Evolutionary conservation across 306 rosid species (phyloP).

Genomic region (Trifolium fragiferum): DNA sequence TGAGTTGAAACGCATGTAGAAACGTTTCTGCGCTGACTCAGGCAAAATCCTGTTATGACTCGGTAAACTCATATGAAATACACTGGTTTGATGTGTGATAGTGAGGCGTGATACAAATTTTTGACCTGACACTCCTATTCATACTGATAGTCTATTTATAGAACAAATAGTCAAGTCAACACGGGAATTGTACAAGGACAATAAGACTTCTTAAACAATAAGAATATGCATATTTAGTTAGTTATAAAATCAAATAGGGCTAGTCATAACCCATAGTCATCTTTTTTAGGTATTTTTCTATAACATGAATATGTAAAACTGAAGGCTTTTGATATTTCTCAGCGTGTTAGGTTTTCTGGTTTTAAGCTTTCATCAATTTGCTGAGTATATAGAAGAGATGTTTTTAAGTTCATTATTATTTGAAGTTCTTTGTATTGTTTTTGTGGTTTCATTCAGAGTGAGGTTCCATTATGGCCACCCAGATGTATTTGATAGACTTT

Average conservation of each 20-base stretch:
- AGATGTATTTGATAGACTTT: conserved; percentile 92
- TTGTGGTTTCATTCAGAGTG: conserved; percentile 68
- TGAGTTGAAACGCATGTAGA: neutral
- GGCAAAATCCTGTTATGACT: neutral
- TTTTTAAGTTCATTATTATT: conserved; percentile 20
- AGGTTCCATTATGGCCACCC: conserved; percentile 99
- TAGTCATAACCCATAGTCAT: conserved; percentile 3
- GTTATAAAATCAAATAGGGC: conserved; percentile 30
- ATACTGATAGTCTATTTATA: conserved; percentile 32
- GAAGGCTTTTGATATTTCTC: conserved; percentile 6
- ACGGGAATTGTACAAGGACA: conserved; percentile 4
- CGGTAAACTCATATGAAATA: neutral
- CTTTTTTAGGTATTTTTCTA: conserved; percentile 17
- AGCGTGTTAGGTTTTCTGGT: conserved; percentile 1
- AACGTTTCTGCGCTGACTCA: neutral
- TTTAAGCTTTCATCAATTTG: conserved; percentile 6
- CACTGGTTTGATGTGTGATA: neutral
- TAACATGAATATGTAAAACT: conserved; percentile 9
- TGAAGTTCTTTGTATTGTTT: conserved; percentile 31
- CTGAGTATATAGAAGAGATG: conserved; percentile 16
- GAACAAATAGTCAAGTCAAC: conserved; percentile 18
- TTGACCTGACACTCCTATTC: conserved; percentile 12
- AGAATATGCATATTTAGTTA: conserved; percentile 25
- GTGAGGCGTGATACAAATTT: neutral
- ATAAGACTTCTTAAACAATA: conserved; percentile 34